phyloP scores from a whole-genome alignment of 352 stramenopile genomes.

The Aphanomyces euteiches region DNA sequence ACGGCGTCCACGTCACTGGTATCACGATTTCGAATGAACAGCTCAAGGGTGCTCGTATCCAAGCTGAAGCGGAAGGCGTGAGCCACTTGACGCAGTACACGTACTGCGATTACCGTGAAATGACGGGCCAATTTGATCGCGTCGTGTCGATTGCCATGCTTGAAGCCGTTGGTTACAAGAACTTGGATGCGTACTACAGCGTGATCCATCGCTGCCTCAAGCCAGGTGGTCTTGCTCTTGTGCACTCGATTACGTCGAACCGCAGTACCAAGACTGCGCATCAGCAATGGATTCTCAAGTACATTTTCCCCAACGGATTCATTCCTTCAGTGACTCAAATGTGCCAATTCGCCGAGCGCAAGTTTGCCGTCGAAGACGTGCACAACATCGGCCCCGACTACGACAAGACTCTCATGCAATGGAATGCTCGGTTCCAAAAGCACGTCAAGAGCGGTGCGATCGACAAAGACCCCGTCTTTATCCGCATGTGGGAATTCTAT shows the following conservation, averaged over 20 bases:
- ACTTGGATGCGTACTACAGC: conserved; percentile 82
- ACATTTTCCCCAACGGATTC: conserved; percentile 90
- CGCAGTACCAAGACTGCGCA: conserved; percentile 77
- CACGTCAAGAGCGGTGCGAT: conserved; percentile 72
- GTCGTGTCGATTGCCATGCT: conserved; percentile 88
- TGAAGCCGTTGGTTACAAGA: conserved; percentile 86
- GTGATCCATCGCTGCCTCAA: conserved; percentile 81
- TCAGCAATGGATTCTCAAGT: conserved; percentile 87
- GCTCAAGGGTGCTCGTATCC: conserved; percentile 79
- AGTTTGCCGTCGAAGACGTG: conserved; percentile 75
- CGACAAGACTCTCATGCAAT: conserved; percentile 88
- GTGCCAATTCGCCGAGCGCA: conserved; percentile 71
- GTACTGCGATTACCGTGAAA: conserved; percentile 89
- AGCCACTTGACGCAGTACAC: conserved; percentile 84
- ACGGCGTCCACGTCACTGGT: conserved; percentile 80
- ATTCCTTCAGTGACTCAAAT: conserved; percentile 73
- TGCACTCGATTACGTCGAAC: conserved; percentile 83
- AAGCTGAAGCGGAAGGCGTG: conserved; percentile 70
- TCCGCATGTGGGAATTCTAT: conserved; percentile 89
- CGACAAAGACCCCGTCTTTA: conserved; percentile 76
- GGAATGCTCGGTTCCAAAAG: conserved; percentile 81
- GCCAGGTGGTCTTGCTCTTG: conserved; percentile 62
- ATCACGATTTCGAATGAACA: conserved; percentile 90
- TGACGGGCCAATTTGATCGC: conserved; percentile 83
- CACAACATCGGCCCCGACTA: conserved; percentile 87